These are phyloP conservation scores for Calonectria hawksworthii DNA, from an alignment of 2,329 filamentous ascomycete species.

Conservation along the genomic window DNA sequence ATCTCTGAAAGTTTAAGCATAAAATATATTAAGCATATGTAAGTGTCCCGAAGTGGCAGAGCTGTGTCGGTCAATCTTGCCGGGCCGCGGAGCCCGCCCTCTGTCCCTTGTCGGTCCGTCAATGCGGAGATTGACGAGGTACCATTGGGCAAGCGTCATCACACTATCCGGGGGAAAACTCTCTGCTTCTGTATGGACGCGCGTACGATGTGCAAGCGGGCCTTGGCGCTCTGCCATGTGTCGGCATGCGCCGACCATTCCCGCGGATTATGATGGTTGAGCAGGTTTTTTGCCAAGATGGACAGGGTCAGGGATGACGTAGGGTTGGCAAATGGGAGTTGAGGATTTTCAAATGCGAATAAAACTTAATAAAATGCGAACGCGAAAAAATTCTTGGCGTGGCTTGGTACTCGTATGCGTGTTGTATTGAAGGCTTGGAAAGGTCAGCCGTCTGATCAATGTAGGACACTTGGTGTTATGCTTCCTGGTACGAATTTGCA, in stretches of 20 bases:
- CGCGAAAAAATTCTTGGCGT: not conserved
- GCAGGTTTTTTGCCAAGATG: not conserved
- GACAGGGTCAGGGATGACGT: not conserved
- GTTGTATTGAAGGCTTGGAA: not conserved
- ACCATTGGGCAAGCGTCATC: not conserved
- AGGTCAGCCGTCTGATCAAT: too few relatives aligned
- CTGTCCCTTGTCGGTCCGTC: not conserved
- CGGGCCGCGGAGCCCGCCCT: not conserved
- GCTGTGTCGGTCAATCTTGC: too few relatives aligned
- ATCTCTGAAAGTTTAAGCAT: not conserved
- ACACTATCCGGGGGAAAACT: not conserved
- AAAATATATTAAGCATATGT: not conserved
- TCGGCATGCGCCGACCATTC: not conserved
- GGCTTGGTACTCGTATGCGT: not conserved
- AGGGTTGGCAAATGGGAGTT: not conserved
- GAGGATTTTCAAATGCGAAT: not conserved
- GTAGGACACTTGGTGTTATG: too few relatives aligned
- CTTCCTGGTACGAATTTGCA: not conserved
- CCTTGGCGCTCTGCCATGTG: not conserved
- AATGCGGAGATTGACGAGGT: not conserved
- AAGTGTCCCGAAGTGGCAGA: not conserved
- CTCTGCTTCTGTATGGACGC: not conserved
- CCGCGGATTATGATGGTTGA: not conserved
- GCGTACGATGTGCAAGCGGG: not conserved
- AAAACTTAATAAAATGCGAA: not conserved